Base-by-base conservation (phyloP, 805 yeast genomes). In the Candida succiphila region DNA sequence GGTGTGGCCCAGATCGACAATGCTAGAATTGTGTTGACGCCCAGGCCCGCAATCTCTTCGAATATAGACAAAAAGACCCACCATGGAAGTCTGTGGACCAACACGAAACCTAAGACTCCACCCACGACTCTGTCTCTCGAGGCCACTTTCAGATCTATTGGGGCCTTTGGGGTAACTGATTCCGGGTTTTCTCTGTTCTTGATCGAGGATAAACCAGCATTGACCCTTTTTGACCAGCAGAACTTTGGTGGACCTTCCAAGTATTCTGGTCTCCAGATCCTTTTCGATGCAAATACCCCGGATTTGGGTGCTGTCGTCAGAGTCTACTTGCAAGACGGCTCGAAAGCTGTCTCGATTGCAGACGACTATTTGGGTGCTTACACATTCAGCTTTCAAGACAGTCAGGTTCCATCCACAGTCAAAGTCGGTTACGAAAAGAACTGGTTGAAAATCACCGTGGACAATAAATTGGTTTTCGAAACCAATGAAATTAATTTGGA, bases 401-500 rank as follows among this genome's bases (percentile, higher is more conserved):
- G 85, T 0, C 72, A 72, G 40, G 83, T 80, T 5, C 94, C 94
- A 9, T 60, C 71, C 17, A 78, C 83, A 1, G 34, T 80, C n/a
- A 71, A 86, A 54, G 42, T 82, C 12, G 72, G 79, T 7, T 79
- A 78, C 45, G 68, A 73, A 17, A 38, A 41, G 4, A 43, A 45
- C 7, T 49, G 58, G 27, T 53, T 69, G 38, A 77, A 78, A 42
- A 65, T 81, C n/a, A 85, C 82, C 40, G 59, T 79, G 32, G 85
- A 82, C 53, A 82, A 82, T 51, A 73, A 69, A 43, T 61, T 82
- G 36, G 76, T 87, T 48, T 72, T 81, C 54, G 75, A 75, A 52
- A 76, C 87, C 0, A 68, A 72, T 37, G 54, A 70, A 35, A 58
- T 81, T 25, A 48, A 54, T 24, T 48, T 81, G 15, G 72, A 72